Percentiles rank a stretch among this genome's conserved stretches.
These are phyloP conservation scores for Rickenella mellea DNA, from an alignment of 768 basidiomycete species.

Conservation along the genomic window DNA sequence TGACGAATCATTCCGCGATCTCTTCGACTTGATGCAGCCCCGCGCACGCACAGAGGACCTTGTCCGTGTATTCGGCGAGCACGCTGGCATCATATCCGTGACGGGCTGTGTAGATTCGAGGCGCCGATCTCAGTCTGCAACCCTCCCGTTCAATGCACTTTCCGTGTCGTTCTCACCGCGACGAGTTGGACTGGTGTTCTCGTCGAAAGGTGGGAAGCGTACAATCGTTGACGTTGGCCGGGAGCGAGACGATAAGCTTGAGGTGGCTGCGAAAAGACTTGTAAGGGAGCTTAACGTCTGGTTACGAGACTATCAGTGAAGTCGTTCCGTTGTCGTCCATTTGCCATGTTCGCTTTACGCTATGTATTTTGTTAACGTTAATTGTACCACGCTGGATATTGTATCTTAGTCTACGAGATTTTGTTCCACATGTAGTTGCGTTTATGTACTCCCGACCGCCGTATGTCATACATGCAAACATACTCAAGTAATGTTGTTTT, in stretches of 20 bases:
- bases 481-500: no score
- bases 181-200: conserved; percentile 26
- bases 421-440: no score
- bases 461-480: no score
- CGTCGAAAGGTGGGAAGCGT: conserved; percentile 2
- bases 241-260: conserved; percentile 43
- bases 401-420: no score
- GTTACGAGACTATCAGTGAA: no score
- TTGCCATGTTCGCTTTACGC: no score
- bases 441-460: no score
- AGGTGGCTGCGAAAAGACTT: conserved; percentile 43
- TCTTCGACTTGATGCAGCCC: conserved; percentile 73
- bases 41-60: conserved; percentile 71
- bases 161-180: conserved; percentile 31
- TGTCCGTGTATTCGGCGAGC: conserved; percentile 33
- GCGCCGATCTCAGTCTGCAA: background rate
- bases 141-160: conserved; percentile 26
- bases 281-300: conserved; percentile 37
- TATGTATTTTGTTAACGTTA: no score
- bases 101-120: background rate
- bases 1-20: conserved; percentile 67
- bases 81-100: conserved; percentile 23
- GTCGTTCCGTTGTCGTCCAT: no score
- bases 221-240: conserved; percentile 11
- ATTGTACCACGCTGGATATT: no score